phyloP scores from a whole-genome alignment of 208 protist genomes.

The Endotrypanum monterogeii region DNA sequence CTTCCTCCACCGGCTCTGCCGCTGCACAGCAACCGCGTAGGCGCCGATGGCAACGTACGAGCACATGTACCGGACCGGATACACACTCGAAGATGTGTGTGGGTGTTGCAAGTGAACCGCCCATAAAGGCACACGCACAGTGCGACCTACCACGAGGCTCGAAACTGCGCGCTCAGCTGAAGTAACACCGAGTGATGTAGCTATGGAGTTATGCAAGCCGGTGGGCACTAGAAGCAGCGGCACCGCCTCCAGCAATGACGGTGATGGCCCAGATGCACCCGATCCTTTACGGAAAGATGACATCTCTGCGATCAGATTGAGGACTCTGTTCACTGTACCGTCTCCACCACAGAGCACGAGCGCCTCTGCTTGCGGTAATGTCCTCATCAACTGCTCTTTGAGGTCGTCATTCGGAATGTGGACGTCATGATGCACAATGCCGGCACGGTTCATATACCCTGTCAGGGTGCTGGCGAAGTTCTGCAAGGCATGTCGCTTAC shows the following conservation, averaged over 20 bases:
- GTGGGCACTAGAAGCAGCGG: slow-evolving; percentile 74
- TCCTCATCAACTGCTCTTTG: slow-evolving; percentile 6
- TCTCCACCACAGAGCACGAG: slow-evolving; percentile 77
- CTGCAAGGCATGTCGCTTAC: slow-evolving; percentile 42
- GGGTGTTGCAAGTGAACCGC: slow-evolving; percentile 49
- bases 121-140: slow-evolving; percentile 67
- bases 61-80: slow-evolving; percentile 56
- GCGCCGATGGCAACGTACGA: slow-evolving; percentile 67
- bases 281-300: neutral
- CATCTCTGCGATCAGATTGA: slow-evolving; percentile 53
- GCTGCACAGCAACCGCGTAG: slow-evolving; percentile 57
- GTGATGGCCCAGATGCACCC: neutral
- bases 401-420: slow-evolving; percentile 43
- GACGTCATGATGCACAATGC: slow-evolving; percentile 70
- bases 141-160: slow-evolving; percentile 55
- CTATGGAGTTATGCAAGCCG: slow-evolving; percentile 81
- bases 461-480: slow-evolving; percentile 58
- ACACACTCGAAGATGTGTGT: neutral
- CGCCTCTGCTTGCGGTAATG: slow-evolving; percentile 33
- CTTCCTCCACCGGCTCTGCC: slow-evolving; percentile 42
- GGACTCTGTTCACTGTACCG: slow-evolving; percentile 73
- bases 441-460: slow-evolving; percentile 66
- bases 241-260: slow-evolving; percentile 14
- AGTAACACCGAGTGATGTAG: slow-evolving; percentile 62
- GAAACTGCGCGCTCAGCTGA: slow-evolving; percentile 69